These are phyloP conservation scores for Aspergillus leporis DNA, from an alignment of 495 filamentous ascomycete genomes.

Conservation along the genomic window DNA sequence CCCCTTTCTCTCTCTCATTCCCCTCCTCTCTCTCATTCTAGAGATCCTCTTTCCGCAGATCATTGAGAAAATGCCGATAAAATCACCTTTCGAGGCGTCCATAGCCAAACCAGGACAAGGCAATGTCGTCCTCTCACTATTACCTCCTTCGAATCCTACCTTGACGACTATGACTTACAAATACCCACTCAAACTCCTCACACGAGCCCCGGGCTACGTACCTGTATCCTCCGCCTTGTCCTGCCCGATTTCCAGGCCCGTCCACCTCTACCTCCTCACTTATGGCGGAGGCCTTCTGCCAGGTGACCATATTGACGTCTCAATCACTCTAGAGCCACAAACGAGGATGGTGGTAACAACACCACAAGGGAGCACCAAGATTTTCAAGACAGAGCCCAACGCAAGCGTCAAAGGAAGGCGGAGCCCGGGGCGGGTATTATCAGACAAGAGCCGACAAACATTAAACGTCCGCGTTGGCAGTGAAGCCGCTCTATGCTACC, in stretches of 20 bases:
- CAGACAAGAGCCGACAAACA: slow-evolving; percentile 65
- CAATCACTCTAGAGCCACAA: slow-evolving; percentile 58
- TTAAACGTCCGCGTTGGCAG: slow-evolving; percentile 62
- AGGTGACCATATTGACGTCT: slow-evolving; percentile 76
- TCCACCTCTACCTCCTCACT: slow-evolving; percentile 82
- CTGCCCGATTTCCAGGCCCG: slow-evolving; percentile 35
- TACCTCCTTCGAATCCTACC: slow-evolving; percentile 69
- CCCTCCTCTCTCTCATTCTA: neutral
- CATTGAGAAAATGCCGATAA: slow-evolving; percentile 36
- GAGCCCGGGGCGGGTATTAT: slow-evolving; percentile 26
- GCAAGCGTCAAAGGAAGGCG: slow-evolving; percentile 35
- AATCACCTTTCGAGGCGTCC: slow-evolving; percentile 67
- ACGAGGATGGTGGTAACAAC: slow-evolving; percentile 83
- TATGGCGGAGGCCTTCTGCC: slow-evolving; percentile 93
- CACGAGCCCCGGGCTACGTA: slow-evolving; percentile 53
- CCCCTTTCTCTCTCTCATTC: slow-evolving; percentile 1
- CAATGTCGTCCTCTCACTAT: slow-evolving; percentile 67
- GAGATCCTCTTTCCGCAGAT: neutral
- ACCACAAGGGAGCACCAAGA: slow-evolving; percentile 87
- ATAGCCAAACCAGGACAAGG: slow-evolving; percentile 76
- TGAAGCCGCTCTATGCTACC: slow-evolving; percentile 73
- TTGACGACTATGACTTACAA: slow-evolving; percentile 79
- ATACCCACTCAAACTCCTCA: slow-evolving; percentile 93
- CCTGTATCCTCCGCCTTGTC: slow-evolving; percentile 29
- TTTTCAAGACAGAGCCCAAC: slow-evolving; percentile 73